phyloP scores from a whole-genome alignment of 1,284 basidiomycete genomes.

The Fomitopsis betulina region DNA sequence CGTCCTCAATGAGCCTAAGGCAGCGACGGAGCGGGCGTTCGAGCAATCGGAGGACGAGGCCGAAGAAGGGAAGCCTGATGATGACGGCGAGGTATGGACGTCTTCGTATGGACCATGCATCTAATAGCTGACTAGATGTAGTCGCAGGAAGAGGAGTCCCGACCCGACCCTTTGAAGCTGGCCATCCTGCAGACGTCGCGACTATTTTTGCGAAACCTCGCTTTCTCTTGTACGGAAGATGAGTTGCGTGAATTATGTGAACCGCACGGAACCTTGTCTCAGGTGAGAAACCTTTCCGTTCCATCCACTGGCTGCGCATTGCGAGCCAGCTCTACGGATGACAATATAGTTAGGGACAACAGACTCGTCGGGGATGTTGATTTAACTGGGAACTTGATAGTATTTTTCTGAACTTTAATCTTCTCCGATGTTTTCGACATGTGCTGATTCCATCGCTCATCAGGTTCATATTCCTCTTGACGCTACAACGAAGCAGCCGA shows the following conservation, averaged over 20 bases:
- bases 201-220: slow-evolving; percentile 88
- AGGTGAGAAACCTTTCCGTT: slow-evolving; percentile 43
- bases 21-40: slow-evolving; percentile 41
- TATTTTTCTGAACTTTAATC: slow-evolving; percentile 33
- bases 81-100: slow-evolving; percentile 6
- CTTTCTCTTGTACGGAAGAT: slow-evolving; percentile 77
- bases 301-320: not conserved
- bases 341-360: slow-evolving; percentile 44
- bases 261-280: slow-evolving; percentile 68
- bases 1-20: slow-evolving; percentile 33
- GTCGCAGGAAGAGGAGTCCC: slow-evolving; percentile 5
- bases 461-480: slow-evolving; percentile 86
- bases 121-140: not conserved
- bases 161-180: slow-evolving; percentile 43
- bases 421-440: not conserved
- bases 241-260: slow-evolving; percentile 72
- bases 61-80: slow-evolving; percentile 18
- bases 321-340: slow-evolving; percentile 23
- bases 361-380: slow-evolving; percentile 52
- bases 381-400: slow-evolving; percentile 52
- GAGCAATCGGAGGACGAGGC: slow-evolving; percentile 59
- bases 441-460: slow-evolving; percentile 10
- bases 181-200: slow-evolving; percentile 78
- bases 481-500: slow-evolving; percentile 58
- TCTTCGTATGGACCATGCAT: not conserved